Conservation (phyloP, 352 stramenopile species). For the Phytophthora hibernalis region DNA sequence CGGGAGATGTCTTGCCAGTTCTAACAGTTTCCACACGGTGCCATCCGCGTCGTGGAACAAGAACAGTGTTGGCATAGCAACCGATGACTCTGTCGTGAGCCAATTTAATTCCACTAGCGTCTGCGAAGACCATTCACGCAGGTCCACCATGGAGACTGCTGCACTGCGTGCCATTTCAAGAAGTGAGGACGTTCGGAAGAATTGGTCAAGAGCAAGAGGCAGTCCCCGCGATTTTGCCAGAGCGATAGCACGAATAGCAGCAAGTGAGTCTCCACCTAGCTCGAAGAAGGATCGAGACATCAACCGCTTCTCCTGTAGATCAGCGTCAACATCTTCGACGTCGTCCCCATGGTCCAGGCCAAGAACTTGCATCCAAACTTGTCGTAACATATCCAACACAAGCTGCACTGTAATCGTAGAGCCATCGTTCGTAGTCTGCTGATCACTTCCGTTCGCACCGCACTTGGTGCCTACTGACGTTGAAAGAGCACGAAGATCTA, state of each 20-base stretch:
- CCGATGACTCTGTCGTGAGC: neutral
- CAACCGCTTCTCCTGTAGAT: slow-evolving; percentile 14
- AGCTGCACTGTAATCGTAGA: slow-evolving; percentile 36
- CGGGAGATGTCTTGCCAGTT: slow-evolving; percentile 47
- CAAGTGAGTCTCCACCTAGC: slow-evolving; percentile 69
- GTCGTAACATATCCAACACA: slow-evolving; percentile 46
- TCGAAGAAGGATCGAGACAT: slow-evolving; percentile 65
- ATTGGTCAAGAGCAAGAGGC: slow-evolving; percentile 48
- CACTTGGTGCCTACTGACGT: neutral
- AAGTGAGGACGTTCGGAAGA: slow-evolving; percentile 51
- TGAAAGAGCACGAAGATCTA: slow-evolving; percentile 56
- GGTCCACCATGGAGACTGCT: slow-evolving; percentile 21
- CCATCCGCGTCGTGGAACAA: slow-evolving; percentile 64
- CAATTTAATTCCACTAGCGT: slow-evolving; percentile 53
- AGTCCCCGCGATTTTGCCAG: slow-evolving; percentile 59
- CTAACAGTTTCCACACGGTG: slow-evolving; percentile 67
- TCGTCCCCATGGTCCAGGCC: slow-evolving; percentile 30
- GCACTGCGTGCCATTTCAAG: slow-evolving; percentile 45
- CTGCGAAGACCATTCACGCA: slow-evolving; percentile 16
- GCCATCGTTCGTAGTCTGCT: neutral
- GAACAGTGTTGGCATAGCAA: slow-evolving; percentile 37
- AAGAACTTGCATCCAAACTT: slow-evolving; percentile 62
- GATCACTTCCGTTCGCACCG: neutral
- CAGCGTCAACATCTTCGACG: slow-evolving; percentile 16
- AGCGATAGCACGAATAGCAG: slow-evolving; percentile 69